A percentile compares a stretch with the other conserved stretches of the same genome.
These are phyloP conservation scores for Gossypium turneri DNA, from an alignment of 345 rosid genomes.

Conservation along the genomic window DNA sequence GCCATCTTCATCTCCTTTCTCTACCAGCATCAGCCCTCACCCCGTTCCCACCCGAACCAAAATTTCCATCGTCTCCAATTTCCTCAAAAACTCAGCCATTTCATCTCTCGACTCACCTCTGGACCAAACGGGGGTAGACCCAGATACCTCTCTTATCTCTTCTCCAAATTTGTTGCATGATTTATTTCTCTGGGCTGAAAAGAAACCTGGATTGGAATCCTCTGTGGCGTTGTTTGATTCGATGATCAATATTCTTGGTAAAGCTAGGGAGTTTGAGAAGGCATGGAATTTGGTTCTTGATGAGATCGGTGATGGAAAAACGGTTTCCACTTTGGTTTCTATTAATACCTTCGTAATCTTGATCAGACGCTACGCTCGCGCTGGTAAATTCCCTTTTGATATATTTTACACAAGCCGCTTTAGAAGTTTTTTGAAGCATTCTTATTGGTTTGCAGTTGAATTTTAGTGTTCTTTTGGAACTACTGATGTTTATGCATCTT, in stretches of 20 bases:
- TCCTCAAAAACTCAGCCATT: conserved; percentile 43
- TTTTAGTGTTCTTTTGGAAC: not conserved
- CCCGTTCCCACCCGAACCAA: conserved; percentile 24
- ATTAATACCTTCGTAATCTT: conserved; percentile 55
- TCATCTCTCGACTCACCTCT: conserved; percentile 47
- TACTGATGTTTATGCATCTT: conserved; percentile 1
- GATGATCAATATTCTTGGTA: conserved; percentile 51
- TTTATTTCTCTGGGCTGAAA: conserved; percentile 74
- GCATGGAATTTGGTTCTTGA: conserved; percentile 70
- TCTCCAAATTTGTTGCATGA: conserved; percentile 61
- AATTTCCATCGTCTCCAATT: conserved; percentile 41
- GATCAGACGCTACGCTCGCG: conserved; percentile 78
- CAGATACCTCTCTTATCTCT: conserved; percentile 44
- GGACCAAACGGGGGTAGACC: conserved; percentile 51
- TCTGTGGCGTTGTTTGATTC: conserved; percentile 45
- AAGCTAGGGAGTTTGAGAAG: conserved; percentile 59
- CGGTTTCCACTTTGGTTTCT: conserved; percentile 43
- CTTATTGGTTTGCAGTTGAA: not conserved
- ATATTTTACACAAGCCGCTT: not conserved
- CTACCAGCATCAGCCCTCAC: conserved; percentile 20
- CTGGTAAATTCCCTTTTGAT: conserved; percentile 41
- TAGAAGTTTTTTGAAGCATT: not conserved
- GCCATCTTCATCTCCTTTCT: conserved; percentile 26
- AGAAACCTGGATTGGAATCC: conserved; percentile 45
- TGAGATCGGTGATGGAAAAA: conserved; percentile 31